phyloP scores from a whole-genome alignment of 2,329 filamentous ascomycete genomes.

The Alternaria arbusti region DNA sequence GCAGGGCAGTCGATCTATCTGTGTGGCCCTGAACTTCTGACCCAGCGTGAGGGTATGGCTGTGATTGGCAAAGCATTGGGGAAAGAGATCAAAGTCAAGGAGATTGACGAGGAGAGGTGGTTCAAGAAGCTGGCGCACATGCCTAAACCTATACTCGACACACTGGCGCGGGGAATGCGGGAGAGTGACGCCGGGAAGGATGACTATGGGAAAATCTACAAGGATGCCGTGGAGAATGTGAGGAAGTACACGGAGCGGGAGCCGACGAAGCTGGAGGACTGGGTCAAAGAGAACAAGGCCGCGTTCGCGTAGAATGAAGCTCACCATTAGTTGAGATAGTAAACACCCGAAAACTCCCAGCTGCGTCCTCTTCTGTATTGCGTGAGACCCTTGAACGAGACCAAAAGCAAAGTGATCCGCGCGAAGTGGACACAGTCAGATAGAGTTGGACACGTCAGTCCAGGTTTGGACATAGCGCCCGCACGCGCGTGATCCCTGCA shows the following conservation, averaged over 20 bases:
- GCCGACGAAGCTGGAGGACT: slow-evolving; percentile 7
- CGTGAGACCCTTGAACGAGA: background rate
- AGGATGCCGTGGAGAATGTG: slow-evolving; percentile 23
- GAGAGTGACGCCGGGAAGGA: slow-evolving; percentile 62
- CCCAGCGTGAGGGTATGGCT: slow-evolving; percentile 11
- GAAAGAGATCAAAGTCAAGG: slow-evolving; percentile 5
- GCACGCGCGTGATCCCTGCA: slow-evolving; percentile 17
- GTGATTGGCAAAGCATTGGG: slow-evolving; percentile 6
- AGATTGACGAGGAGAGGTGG: slow-evolving; percentile 2
- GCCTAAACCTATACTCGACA: slow-evolving; percentile 4
- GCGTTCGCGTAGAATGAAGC: background rate
- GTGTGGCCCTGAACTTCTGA: slow-evolving; percentile 47
- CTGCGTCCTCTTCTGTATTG: background rate
- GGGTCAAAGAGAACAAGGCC: slow-evolving; percentile 5
- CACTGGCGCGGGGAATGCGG: slow-evolving; percentile 47
- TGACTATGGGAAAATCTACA: slow-evolving; percentile 29
- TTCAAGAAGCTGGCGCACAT: background rate
- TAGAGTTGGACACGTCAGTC: background rate
- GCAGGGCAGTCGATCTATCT: slow-evolving; percentile 40
- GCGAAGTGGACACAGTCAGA: background rate
- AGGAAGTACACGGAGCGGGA: slow-evolving; percentile 10
- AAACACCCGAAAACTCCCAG: background rate
- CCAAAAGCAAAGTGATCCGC: background rate
- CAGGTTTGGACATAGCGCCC: background rate
- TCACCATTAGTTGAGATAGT: background rate